Base-by-base conservation (phyloP, 805 yeast genomes). In the Lachancea kluyveri region DNA sequence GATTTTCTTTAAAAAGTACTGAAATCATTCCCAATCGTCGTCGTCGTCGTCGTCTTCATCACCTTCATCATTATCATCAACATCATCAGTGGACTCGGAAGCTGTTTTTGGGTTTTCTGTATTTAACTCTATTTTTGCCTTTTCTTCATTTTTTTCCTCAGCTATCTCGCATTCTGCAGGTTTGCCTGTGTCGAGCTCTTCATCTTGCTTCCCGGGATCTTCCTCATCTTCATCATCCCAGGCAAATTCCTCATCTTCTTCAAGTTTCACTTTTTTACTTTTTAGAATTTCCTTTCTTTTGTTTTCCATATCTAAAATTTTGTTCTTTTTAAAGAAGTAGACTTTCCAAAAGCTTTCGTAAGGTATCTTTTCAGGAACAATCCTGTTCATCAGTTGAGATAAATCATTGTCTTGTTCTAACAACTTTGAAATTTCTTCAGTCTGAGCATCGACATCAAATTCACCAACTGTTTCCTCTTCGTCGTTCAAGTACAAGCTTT, bases 321-420 rank as follows among this genome's bases (percentile, higher is more conserved):
- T 65, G 8, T 59, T 53, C 36, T 69, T 72, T 47, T 70, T 62
- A 33, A 60, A 64, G 57, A 74, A 80, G 57, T 84, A 87, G 20
- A 77, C 67, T 26, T 64, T 60, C 96, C 96, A 88, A 55, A 88
- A 88, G 28, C 64, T 63, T 16, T 68, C 61, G 45, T 77, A 80
- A 3, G 72, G 48, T 21, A 79, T 57, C 43, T 69, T 54, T 6
- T 67, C 70, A 0, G 95, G 94, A 2, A 87, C 94, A 6, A 86
- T 52, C 17, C 61, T 59, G 34, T 74, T 71, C 74, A 75, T 74
- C 23, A 82, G 56, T 19, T 59, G 59, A 16, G 64, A 59, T 39
- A 86, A 67, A 15, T 74, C 70, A 4, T 72, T 65, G 42, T 74
- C 68, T 31, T 60, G 50, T 12, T 61, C 57, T 31, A 80, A 56